Evolutionary conservation across 345 rosid species (phyloP).

Genomic region (Trapa bicornis): DNA sequence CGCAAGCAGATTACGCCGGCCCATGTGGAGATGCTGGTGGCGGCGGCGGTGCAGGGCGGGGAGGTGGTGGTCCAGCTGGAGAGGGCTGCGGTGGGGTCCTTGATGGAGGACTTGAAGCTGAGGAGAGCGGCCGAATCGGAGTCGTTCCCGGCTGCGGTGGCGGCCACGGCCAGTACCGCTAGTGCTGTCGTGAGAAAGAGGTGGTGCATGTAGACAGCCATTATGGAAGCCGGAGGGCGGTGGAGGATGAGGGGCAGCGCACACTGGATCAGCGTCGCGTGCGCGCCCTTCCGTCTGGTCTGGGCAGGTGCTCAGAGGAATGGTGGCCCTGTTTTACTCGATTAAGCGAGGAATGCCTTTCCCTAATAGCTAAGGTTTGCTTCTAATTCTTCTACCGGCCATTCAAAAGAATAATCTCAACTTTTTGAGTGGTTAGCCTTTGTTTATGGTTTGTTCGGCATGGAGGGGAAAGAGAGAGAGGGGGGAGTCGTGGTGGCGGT

Average conservation of each 20-base stretch:
- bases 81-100: constrained; percentile 17
- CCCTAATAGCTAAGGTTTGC: no score
- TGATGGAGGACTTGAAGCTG: constrained; percentile 41
- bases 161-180: background rate
- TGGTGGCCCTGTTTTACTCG: background rate
- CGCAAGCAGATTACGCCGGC: constrained; percentile 40
- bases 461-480: background rate
- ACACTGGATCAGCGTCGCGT: constrained; percentile 41
- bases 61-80: constrained; percentile 25
- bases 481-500: no score
- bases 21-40: constrained; percentile 30
- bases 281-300: constrained; percentile 49
- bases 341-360: no score
- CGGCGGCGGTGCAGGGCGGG: constrained; percentile 21
- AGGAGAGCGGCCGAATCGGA: constrained; percentile 42
- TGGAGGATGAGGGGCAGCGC: constrained; percentile 6
- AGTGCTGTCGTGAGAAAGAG: background rate
- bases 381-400: background rate
- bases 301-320: constrained; percentile 8
- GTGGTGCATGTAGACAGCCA: constrained; percentile 12
- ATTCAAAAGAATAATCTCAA: background rate
- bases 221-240: no score
- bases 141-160: constrained; percentile 17
- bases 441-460: background rate
- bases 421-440: constrained; percentile 3